A percentile compares a stretch with the other conserved stretches of the same genome.
These are phyloP conservation scores for Starmera pachycereana DNA, from an alignment of 805 yeast species.

Conservation along the genomic window DNA sequence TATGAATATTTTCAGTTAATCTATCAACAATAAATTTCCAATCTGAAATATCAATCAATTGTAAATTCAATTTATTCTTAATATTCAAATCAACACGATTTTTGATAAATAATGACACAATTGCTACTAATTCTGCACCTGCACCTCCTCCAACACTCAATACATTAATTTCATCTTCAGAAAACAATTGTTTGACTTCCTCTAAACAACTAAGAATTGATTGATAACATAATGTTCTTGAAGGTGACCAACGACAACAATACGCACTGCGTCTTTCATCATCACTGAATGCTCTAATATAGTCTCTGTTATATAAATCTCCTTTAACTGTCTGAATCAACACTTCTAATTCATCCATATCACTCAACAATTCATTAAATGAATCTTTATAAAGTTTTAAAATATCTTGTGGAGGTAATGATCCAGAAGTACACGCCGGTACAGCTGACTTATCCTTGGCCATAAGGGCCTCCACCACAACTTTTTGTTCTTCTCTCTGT, in stretches of 20 bases:
- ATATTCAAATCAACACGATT: conserved; percentile 16
- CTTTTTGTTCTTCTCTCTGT: conserved; percentile 1
- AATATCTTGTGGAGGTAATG: conserved; percentile 15
- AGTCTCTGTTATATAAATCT: conserved; percentile 60
- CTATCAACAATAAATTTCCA: conserved; percentile 50
- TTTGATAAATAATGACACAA: conserved; percentile 46
- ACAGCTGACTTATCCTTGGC: background rate
- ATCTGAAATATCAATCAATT: conserved; percentile 68
- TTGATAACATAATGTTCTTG: conserved; percentile 66
- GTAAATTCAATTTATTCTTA: conserved; percentile 28
- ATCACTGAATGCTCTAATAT: conserved; percentile 54
- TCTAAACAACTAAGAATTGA: conserved; percentile 49
- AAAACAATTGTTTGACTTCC: conserved; percentile 29
- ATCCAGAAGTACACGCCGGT: background rate
- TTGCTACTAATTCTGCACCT: conserved; percentile 62
- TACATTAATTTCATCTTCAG: conserved; percentile 25
- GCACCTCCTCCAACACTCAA: conserved; percentile 86
- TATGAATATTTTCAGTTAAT: conserved; percentile 32
- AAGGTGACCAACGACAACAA: conserved; percentile 78
- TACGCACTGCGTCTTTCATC: conserved; percentile 64
- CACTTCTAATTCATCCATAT: conserved; percentile 16
- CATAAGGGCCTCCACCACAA: background rate
- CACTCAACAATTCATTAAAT: conserved; percentile 13
- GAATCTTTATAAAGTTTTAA: conserved; percentile 13
- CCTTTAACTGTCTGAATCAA: conserved; percentile 63